A percentile compares a stretch with the other conserved stretches of the same genome.
phyloP scores from a whole-genome alignment of 805 yeast genomes.

The Cyberlindnera samutprakarnensis region DNA sequence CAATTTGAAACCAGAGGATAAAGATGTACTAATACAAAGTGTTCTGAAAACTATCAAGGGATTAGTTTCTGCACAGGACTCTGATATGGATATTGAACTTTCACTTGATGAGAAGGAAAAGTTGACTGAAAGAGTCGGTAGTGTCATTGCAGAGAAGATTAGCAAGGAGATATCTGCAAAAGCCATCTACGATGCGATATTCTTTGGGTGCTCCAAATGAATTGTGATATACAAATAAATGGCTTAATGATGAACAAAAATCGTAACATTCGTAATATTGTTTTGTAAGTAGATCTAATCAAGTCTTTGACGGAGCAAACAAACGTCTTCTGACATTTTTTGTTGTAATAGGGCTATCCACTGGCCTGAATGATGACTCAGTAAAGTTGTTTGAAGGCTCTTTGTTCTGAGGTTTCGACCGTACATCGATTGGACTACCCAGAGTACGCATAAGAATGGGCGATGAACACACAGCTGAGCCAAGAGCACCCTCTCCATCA shows the following conservation, averaged over 20 bases:
- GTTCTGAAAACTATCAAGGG: slow-evolving; percentile 48
- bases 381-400: no score
- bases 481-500: background rate
- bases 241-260: background rate
- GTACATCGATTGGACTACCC: slow-evolving; percentile 17
- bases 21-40: slow-evolving; percentile 38
- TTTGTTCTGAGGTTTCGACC: slow-evolving; percentile 11
- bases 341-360: slow-evolving; percentile 11
- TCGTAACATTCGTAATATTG: background rate
- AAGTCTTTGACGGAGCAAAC: slow-evolving; percentile 24
- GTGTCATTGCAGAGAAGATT: slow-evolving; percentile 42
- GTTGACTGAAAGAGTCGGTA: slow-evolving; percentile 55
- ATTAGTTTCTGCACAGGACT: slow-evolving; percentile 27
- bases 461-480: no score
- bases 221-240: background rate
- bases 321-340: slow-evolving; percentile 26
- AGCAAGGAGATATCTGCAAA: slow-evolving; percentile 39
- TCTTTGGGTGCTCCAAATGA: slow-evolving; percentile 52
- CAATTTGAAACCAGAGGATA: slow-evolving; percentile 33
- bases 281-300: background rate
- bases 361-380: no score
- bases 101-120: slow-evolving; percentile 31
- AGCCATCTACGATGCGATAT: slow-evolving; percentile 53
- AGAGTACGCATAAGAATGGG: slow-evolving; percentile 2
- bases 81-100: slow-evolving; percentile 31